Evolutionary conservation across 306 rosid species (phyloP), one percentile per base, ranked within the genome.

Genomic region (Vigna nakashimae): DNA sequence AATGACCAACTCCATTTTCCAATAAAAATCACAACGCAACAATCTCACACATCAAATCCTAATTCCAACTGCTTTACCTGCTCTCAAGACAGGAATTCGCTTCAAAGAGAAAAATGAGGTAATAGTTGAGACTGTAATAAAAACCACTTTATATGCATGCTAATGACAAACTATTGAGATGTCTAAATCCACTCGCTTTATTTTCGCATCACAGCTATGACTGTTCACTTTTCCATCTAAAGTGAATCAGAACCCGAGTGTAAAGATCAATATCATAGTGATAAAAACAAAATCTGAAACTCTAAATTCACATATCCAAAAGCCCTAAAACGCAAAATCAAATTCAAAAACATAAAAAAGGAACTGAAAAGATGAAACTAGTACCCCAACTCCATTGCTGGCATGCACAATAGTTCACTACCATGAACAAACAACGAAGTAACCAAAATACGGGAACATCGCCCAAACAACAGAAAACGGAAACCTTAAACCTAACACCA

Each of bases 1-100:
- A 69, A 79, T 74, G 72, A 80, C 59, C 34, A 65, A 7, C 16
- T 63, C 72, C 46, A 80, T 52, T 68, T 66, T 34, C 13, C 32
- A 18, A 55, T 6, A 12, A 49, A 78, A 48, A 28, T 16, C 8
- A 64, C 32, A 69, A 78, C 50, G 55, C 9, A 57, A 72, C 42
- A 60, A 34, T 12, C 4, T 53, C 28, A 58, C 30, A 43, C 57
- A 17, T 11, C 43, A 80, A 86, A 74, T 85, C 93, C 90, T 83
- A 88, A 85, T 34, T 84, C 75, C 38, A 24, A 15, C 9, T 26
- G 28, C 0, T 26, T 26, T 26, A 26, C 5, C 20, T 42, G 6
- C 36, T 11, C 55, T 38, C 4, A 18, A 9, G 51, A 38, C 4
- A 40, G 51, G 30, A 17, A 9, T 9, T 42, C 38, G 7, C 53